Evolutionary conservation across 305 asterid species (phyloP), one percentile per base, ranked within the genome.

Genomic region (Solanum hybrid): DNA sequence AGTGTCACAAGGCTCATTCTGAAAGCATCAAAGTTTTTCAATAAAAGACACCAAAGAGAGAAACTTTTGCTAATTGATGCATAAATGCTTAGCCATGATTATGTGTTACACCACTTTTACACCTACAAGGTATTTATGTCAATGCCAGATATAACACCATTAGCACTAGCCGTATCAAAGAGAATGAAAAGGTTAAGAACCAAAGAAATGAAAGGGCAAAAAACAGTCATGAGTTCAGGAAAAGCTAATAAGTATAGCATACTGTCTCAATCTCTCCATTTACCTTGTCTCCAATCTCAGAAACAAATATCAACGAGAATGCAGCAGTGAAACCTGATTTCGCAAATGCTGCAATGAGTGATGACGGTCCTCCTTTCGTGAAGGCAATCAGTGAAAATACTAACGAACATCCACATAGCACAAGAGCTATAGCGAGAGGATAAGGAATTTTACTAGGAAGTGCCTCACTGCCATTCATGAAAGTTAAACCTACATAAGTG

Each of bases 231-330:
- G 2, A 46, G n/a, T 85, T 31, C 76, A 85, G 33, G 8, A 85
- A 16, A 84, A 85, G 88, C 42, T 31, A 85, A 83, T 11, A 85
- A 57, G 13, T 85, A 57, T 11, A 85, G 46, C n/a, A 85, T 57
- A 57, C 6, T 85, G 20, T 20, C n/a, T 28, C 46, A 18, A 20
- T 57, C 76, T 85, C 75, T 85, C 46, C 46, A 89, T 28, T 90
- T 94, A 95, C 97, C 97, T 95, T 95, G 94, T 95, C 98, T 84
- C 97, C 98, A 87, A 95, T 95, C 92, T 95, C 98, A 12, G 97
- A 95, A 85, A 95, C 96, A 91, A 95, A 95, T 90, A 95, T 95
- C 91, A 95, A 90, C 5, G 97, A 93, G 94, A 95, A 95, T 13
- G 98, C 97, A 88, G 98, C 98, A 74, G 98, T 93, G 92, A 95